Percentiles rank a stretch among this genome's conserved stretches.
These are phyloP conservation scores for Citrullus colocynthis DNA, from an alignment of 306 rosid genomes.

Conservation along the genomic window DNA sequence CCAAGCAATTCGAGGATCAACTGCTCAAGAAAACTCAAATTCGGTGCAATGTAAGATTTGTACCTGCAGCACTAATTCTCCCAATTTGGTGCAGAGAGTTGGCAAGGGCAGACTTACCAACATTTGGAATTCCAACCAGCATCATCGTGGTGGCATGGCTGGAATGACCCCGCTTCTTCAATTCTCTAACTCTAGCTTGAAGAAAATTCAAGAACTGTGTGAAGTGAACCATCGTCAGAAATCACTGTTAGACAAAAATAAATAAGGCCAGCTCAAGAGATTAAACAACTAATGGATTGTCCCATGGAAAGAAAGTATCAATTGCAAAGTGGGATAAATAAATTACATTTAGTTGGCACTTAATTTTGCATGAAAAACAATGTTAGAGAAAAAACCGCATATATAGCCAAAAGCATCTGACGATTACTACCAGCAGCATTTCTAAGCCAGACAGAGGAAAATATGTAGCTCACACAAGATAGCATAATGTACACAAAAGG, in stretches of 20 bases:
- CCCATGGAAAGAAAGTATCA: neutral
- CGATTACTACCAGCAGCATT: neutral
- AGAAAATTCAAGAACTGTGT: conserved; percentile 60
- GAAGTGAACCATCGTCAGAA: neutral
- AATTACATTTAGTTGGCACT: neutral
- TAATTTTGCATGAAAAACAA: neutral
- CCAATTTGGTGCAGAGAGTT: conserved; percentile 80
- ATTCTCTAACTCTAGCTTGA: conserved; percentile 48
- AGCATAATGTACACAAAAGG: conserved; percentile 6
- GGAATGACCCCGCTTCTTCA: conserved; percentile 30
- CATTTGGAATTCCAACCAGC: conserved; percentile 81
- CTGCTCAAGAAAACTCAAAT: neutral
- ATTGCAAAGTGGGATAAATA: neutral
- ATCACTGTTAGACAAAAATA: neutral
- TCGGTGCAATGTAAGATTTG: neutral
- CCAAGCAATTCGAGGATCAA: neutral
- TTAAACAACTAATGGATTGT: neutral
- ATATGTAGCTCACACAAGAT: neutral
- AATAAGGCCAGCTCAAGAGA: neutral
- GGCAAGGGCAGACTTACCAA: conserved; percentile 83
- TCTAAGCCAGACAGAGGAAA: neutral
- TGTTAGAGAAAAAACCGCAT: neutral
- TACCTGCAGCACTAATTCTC: conserved; percentile 87
- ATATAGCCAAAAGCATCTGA: neutral
- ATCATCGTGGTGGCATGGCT: conserved; percentile 51